Base-by-base conservation (phyloP, 257 asterid species). In the Penstemon davidsonii region DNA sequence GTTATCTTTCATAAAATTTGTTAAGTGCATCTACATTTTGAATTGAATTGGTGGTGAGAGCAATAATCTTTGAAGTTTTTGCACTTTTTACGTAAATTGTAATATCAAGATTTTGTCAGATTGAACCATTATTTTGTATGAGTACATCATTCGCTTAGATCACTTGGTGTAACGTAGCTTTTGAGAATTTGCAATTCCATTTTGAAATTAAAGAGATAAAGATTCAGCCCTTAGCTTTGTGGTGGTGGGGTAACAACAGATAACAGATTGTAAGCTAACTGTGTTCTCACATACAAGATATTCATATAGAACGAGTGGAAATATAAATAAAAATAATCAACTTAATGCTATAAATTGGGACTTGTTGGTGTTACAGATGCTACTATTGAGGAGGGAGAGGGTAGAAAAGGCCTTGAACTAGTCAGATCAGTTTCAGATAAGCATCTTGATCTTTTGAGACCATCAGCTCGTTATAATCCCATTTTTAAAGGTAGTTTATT, bases 391-490 rank as follows among this genome's bases (percentile, higher is more conserved):
- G 97, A 88, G 77, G 96, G 96, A 77, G 85, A 81, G 73, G 64
- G 82, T 72, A 84, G 80, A 80, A 86, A 78, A 79, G 86, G 79
- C 57, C 83, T 90, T 79, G 97, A 93, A 70, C 67, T 90, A 82
- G 94, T 82, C 79, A 86, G 80, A 79, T 83, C 95, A 72, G 86
- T 82, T 79, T 87, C 97, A 44, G 97, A 88, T 74, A 90, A 90
- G 85, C 95, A 90, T 82, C 88, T 87, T 77, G 94, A 92, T 82
- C 96, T 92, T 80, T 86, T 92, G 88, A 92, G 98, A 80, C 95
- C 97, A 40, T 85, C 98, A 47, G 77, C 95, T 74, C 95, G 98
- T 75, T 86, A 84, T 73, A 86, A 81, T 82, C 88, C 98, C 68
- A 60, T 82, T 61, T 88, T 83, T 74, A 92, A 85, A 92, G 98